Conservation (phyloP, 345 rosid genomes). For the Microcos paniculata region DNA sequence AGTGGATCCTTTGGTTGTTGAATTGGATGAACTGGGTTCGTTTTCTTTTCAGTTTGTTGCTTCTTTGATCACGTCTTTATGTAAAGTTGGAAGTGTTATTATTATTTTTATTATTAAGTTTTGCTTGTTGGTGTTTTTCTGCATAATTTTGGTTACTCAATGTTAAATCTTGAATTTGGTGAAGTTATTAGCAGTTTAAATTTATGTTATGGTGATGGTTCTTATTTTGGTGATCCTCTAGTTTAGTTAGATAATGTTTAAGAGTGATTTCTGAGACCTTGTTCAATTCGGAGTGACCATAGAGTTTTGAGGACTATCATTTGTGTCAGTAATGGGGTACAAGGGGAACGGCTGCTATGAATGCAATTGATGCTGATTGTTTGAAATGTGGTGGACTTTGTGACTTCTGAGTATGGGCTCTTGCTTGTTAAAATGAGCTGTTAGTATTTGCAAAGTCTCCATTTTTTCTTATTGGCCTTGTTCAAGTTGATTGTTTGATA, state of each 20-base stretch:
- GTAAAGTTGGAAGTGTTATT: neutral
- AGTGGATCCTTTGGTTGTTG: slow-evolving; percentile 74
- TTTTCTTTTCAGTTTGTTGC: neutral
- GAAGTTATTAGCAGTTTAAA: neutral
- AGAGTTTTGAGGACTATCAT: neutral
- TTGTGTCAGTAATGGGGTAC: neutral
- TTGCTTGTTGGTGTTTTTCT: too few species aligned
- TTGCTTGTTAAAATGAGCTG: neutral
- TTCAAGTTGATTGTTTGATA: neutral
- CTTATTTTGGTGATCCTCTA: neutral
- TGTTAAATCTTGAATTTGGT: neutral
- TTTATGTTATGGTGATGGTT: neutral
- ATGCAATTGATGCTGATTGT: neutral
- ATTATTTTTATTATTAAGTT: too few species aligned
- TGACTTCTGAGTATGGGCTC: neutral
- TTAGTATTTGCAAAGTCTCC: neutral
- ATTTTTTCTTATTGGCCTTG: neutral
- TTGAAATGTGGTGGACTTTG: neutral
- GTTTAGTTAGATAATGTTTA: neutral
- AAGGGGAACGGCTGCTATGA: neutral
- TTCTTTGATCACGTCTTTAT: neutral
- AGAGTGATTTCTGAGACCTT: neutral
- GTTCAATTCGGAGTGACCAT: neutral
- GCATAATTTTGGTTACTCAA: neutral
- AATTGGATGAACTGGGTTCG: slow-evolving; percentile 90